Conservation (phyloP, 176 grass and related monocot species). For the Aegilops longissima region DNA sequence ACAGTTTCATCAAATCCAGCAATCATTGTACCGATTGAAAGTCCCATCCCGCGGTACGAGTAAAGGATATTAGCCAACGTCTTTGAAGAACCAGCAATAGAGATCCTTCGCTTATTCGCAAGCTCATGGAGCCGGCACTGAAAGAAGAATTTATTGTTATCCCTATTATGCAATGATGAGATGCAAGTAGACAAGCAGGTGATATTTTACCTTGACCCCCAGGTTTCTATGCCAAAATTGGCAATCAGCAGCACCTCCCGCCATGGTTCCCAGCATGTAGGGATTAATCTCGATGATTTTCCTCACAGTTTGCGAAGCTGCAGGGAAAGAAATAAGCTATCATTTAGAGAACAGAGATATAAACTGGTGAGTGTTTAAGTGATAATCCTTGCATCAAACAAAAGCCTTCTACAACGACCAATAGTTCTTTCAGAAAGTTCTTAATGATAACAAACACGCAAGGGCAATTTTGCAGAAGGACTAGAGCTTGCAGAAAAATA, state of each 20-base stretch:
- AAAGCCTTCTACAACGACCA: not conserved
- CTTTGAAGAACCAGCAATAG: conserved; percentile 79
- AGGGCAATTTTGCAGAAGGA: not conserved
- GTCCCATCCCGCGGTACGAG: conserved; percentile 86
- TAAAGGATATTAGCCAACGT: conserved; percentile 87
- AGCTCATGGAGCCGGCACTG: conserved; percentile 91
- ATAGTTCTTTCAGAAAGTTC: not conserved
- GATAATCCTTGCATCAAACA: not conserved
- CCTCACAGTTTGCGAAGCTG: conserved; percentile 92
- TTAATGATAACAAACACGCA: not conserved
- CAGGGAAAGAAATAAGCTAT: not conserved
- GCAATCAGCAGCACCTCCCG: conserved; percentile 93
- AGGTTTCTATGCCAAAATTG: conserved; percentile 98
- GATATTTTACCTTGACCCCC: conserved; percentile 70
- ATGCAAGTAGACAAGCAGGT: not conserved
- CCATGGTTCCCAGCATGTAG: conserved; percentile 98
- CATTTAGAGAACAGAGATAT: not conserved
- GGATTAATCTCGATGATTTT: conserved; percentile 99
- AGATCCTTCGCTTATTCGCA: conserved; percentile 94
- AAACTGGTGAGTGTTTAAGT: not conserved
- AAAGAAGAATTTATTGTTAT: conserved; percentile 21
- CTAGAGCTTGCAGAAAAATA: no score
- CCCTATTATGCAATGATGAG: not conserved
- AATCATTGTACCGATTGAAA: conserved; percentile 96
- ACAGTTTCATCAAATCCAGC: conserved; percentile 98